Percentiles rank a stretch among this genome's conserved stretches.
These are phyloP conservation scores for Sparassis latifolia DNA, from an alignment of 1,284 basidiomycete species.

Conservation along the genomic window DNA sequence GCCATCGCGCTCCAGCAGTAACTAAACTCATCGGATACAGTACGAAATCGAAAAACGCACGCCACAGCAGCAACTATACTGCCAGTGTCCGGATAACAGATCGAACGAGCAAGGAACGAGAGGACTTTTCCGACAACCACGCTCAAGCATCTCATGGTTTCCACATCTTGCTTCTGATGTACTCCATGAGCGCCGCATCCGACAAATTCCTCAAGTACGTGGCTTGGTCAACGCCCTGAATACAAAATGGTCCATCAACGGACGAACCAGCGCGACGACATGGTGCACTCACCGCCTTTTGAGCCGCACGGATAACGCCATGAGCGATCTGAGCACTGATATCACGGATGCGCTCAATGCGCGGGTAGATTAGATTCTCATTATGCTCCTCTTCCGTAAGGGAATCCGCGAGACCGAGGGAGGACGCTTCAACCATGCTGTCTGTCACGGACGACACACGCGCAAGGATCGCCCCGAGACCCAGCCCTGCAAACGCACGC, in stretches of 20 bases:
- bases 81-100: no score
- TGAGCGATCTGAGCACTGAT: constrained; percentile 73
- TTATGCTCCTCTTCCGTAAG: constrained; percentile 69
- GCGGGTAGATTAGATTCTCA: constrained; percentile 67
- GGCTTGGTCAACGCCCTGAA: constrained; percentile 54
- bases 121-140: neutral
- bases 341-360: constrained; percentile 75
- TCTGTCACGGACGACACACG: constrained; percentile 66
- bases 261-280: neutral
- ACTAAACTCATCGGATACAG: no score
- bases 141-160: constrained; percentile 35
- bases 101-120: no score
- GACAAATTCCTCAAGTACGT: constrained; percentile 46
- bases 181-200: constrained; percentile 48
- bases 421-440: constrained; percentile 76
- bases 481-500: constrained; percentile 49
- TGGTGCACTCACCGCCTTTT: constrained; percentile 50
- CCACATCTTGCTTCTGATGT: constrained; percentile 67
- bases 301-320: constrained; percentile 72
- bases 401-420: constrained; percentile 73
- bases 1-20: no score
- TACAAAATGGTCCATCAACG: neutral
- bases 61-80: no score
- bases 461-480: constrained; percentile 72
- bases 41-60: no score